These are phyloP conservation scores for Marasmius oreades DNA, from an alignment of 1,284 basidiomycete species.

Conservation along the genomic window DNA sequence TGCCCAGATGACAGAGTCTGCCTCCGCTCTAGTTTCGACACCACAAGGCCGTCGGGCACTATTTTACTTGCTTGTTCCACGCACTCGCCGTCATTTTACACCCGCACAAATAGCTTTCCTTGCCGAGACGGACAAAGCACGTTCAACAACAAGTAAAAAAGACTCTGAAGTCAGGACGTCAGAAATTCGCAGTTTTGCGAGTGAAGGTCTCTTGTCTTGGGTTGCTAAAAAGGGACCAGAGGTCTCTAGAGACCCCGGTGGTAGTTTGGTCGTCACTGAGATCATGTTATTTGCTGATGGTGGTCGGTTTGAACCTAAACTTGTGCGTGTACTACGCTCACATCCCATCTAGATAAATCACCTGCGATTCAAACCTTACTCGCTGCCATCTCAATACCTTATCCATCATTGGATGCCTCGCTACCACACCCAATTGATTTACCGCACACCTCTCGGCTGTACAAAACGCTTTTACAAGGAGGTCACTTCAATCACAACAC, in stretches of 20 bases:
- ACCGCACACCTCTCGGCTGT: constrained; percentile 75
- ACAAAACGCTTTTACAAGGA: constrained; percentile 86
- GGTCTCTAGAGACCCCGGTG: constrained; percentile 71
- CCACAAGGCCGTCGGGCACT: constrained; percentile 74
- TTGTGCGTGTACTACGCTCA: neutral
- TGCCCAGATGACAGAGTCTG: constrained; percentile 53
- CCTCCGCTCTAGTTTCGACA: constrained; percentile 50
- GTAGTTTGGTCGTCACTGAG: constrained; percentile 73
- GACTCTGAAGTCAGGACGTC: neutral
- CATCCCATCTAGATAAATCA: constrained; percentile 56
- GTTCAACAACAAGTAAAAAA: constrained; percentile 78
- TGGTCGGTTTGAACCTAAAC: constrained; percentile 61
- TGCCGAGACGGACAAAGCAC: constrained; percentile 65
- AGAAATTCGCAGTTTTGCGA: constrained; percentile 57
- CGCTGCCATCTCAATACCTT: constrained; percentile 47
- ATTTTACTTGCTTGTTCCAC: constrained; percentile 78
- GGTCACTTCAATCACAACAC: constrained; percentile 76
- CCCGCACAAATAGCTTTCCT: constrained; percentile 69
- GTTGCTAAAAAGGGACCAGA: constrained; percentile 56
- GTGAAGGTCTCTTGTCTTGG: constrained; percentile 65
- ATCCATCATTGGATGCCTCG: constrained; percentile 46
- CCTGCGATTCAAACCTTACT: constrained; percentile 59
- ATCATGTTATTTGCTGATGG: constrained; percentile 80
- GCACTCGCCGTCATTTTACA: constrained; percentile 78
- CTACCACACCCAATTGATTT: constrained; percentile 71